Evolutionary conservation across 345 rosid species (phyloP).

Genomic region (Salix brachista): DNA sequence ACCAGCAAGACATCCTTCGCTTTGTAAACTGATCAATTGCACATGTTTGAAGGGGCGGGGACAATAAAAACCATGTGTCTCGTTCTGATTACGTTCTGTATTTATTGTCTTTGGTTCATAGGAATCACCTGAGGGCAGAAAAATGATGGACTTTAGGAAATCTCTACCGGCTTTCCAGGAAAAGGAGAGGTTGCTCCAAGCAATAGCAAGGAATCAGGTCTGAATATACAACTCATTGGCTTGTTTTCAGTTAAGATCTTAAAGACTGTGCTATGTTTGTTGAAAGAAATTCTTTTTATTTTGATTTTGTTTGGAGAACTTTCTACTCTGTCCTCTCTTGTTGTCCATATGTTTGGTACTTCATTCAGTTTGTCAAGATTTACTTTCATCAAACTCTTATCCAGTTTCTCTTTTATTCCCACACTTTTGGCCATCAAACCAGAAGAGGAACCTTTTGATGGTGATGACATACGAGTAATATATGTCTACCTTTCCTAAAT

Average conservation of each 20-base stretch:
- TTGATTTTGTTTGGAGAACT: neutral
- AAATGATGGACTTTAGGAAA: constrained; percentile 72
- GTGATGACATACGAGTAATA: neutral
- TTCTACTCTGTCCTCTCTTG: neutral
- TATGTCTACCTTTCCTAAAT: neutral
- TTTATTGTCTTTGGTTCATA: constrained; percentile 18
- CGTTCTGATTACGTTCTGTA: neutral
- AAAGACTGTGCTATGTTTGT: neutral
- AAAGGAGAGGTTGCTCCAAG: constrained; percentile 89
- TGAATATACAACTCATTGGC: neutral
- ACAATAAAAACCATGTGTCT: neutral
- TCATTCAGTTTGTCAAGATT: neutral
- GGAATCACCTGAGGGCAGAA: constrained; percentile 94
- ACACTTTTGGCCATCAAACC: neutral
- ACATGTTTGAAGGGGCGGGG: neutral
- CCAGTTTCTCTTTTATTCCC: neutral
- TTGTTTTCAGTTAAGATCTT: neutral
- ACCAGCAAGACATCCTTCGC: neutral
- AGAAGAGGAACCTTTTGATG: neutral
- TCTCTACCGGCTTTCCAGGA: constrained; percentile 87
- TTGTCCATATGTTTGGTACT: neutral
- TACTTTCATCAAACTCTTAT: neutral
- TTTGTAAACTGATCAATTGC: neutral
- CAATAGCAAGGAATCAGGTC: constrained; percentile 97
- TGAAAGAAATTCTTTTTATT: neutral